Conservation (phyloP, 2,329 filamentous ascomycete species). For the Atkinsonella texensis region DNA sequence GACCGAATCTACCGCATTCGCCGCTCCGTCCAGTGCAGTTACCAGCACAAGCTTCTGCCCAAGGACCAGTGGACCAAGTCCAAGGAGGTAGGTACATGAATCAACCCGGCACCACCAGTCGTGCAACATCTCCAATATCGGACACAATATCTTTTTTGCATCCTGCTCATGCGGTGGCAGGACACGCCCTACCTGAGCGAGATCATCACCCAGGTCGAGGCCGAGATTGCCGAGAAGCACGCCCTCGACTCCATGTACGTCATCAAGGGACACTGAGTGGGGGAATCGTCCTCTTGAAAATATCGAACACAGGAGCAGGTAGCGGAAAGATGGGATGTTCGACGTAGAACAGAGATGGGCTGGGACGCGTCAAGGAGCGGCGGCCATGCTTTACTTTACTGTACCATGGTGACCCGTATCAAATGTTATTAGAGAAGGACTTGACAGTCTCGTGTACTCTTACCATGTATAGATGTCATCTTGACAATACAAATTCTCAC, state of each 20-base stretch:
- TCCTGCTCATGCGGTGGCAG: conserved; percentile 15
- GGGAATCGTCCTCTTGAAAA: not conserved
- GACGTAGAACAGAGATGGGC: not conserved
- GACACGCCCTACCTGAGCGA: conserved; percentile 43
- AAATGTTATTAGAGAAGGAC: conserved; percentile 1
- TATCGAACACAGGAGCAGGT: not conserved
- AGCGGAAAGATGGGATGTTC: not conserved
- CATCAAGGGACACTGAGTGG: conserved; percentile 34
- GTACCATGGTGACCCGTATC: not conserved
- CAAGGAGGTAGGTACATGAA: conserved; percentile 30
- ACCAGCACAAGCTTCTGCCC: conserved; percentile 53
- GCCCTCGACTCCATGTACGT: conserved; percentile 38
- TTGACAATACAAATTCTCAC: conserved; percentile 7
- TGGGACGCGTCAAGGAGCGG: not conserved
- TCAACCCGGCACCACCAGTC: not conserved
- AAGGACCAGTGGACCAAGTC: conserved; percentile 48
- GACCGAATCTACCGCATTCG: conserved; percentile 96
- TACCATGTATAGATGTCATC: conserved; percentile 8
- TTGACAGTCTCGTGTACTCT: conserved; percentile 8
- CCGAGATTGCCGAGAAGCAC: conserved; percentile 38
- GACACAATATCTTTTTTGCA: not conserved
- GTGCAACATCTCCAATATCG: no score
- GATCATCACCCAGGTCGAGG: conserved; percentile 39
- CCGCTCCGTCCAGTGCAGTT: conserved; percentile 72
- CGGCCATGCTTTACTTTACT: not conserved